Conservation (phyloP, 2,329 filamentous ascomycete genomes). For the Tricladium varicosporioides region DNA sequence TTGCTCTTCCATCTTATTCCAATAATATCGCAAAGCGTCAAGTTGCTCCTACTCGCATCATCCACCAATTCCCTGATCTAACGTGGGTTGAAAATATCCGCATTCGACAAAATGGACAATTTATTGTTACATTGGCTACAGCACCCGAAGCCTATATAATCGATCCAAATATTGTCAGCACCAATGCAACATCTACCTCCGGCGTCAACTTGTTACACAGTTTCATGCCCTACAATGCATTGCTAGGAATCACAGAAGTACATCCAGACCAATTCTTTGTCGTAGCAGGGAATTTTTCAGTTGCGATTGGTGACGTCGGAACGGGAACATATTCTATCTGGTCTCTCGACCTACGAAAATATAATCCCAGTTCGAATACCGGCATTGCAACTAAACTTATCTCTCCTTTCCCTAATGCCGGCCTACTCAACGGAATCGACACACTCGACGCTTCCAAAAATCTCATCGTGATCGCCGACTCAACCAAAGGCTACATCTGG, state of each 20-base stretch:
- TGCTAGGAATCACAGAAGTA: conserved; percentile 39
- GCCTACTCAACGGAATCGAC: conserved; percentile 27
- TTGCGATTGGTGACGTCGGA: conserved; percentile 4
- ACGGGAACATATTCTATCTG: conserved; percentile 21
- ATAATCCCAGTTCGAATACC: background rate
- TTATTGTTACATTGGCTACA: conserved; percentile 17
- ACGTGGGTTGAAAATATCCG: conserved; percentile 26
- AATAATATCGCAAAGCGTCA: too few species aligned
- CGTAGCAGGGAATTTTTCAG: conserved; percentile 27
- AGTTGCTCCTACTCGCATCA: background rate
- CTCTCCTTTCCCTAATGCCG: conserved; percentile 20
- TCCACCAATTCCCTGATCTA: conserved; percentile 19
- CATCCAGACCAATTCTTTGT: conserved; percentile 26
- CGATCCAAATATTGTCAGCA: conserved; percentile 2
- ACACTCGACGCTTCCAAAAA: conserved; percentile 14
- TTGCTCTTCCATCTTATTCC: too few species aligned
- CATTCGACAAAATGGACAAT: conserved; percentile 15
- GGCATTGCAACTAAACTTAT: conserved; percentile 11
- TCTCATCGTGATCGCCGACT: conserved; percentile 30
- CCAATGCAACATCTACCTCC: background rate
- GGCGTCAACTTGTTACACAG: conserved; percentile 13
- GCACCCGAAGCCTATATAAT: conserved; percentile 16
- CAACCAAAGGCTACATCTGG: conserved; percentile 26
- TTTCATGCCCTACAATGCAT: conserved; percentile 19
- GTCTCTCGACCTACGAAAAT: conserved; percentile 14